Base-by-base conservation (phyloP, 2,329 filamentous ascomycete species). In the Cercospora nicotianae region DNA sequence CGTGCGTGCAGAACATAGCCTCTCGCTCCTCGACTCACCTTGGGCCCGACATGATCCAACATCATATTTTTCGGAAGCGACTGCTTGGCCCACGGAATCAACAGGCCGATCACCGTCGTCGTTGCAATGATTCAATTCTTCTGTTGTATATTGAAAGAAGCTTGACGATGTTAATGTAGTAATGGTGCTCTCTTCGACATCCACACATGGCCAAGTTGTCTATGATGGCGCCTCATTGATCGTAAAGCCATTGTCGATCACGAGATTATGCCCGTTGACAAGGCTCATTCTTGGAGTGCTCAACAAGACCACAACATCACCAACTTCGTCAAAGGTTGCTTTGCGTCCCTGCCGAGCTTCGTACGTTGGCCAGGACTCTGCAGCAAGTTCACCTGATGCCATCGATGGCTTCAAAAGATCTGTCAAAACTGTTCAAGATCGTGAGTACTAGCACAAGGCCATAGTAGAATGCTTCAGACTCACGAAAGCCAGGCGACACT, bases 401-500 rank as follows among this genome's bases (percentile, higher is more conserved):
- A 69, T 63, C 6, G 64, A 63, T 20, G 69, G 63, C 36, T 73
- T 70, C 18, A 74, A 31, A 13, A 75, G 51, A 31, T 75, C 70
- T 2, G 73, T 75, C 33, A 64, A 63, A 3, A 75, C 62, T 64
- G n/a, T 30, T 23, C 20, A 28, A 5, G 18, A 30, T 42, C 12
- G 33, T 64, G 9, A 45, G 62, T 23, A 36, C 12, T 12, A 5
- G 10, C 55, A 2, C 12, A 4, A 23, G 55, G 3, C 23, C 48
- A 36, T n/a, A 18, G n/a, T 23, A n/a, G 16, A 39, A 20, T 16
- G 30, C 9, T 12, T 9, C 13, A 3, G 8, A 31, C 60, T 63
- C 33, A 64, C 62, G 63, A 39, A 74, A 75, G 0, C 79, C 79
- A 1, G 78, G 78, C 26, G 73, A 75, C 4, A 80, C 68, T 26